Conservation (phyloP, 2,329 filamentous ascomycete genomes). For the Aspergillus floridensis region DNA sequence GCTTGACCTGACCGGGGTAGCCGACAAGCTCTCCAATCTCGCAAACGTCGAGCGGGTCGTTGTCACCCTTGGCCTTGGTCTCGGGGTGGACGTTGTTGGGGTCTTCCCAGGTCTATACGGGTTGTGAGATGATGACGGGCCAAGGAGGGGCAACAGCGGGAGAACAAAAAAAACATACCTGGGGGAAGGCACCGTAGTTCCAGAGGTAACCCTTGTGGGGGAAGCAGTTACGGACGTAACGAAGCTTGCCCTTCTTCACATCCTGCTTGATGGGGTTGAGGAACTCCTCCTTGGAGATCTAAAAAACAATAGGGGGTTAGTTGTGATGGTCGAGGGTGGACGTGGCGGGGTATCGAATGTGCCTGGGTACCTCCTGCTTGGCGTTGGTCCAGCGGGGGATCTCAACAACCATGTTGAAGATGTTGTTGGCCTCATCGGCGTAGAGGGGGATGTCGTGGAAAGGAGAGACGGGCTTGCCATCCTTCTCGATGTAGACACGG, state of each 20-base stretch:
- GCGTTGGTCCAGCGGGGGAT: conserved; percentile 99
- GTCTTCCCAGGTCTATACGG: conserved; percentile 89
- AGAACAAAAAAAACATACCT: conserved; percentile 63
- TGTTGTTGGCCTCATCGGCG: conserved; percentile 90
- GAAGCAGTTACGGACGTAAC: conserved; percentile 99
- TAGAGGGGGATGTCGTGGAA: conserved; percentile 99
- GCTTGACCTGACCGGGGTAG: conserved; percentile 95
- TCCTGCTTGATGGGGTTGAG: conserved; percentile 99
- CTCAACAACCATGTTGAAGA: conserved; percentile 99
- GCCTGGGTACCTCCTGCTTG: conserved; percentile 83
- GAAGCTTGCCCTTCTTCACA: conserved; percentile 99
- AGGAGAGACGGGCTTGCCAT: conserved; percentile 88
- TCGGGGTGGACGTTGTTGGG: conserved; percentile 93
- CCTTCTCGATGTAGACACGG: conserved; percentile 96
- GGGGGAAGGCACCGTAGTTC: conserved; percentile 99
- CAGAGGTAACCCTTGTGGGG: conserved; percentile 99
- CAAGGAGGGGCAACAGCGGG: not conserved
- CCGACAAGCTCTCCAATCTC: conserved; percentile 98
- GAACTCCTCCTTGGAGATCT: conserved; percentile 98
- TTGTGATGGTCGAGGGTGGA: not conserved
- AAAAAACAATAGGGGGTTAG: conserved; percentile 18
- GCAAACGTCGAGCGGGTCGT: conserved; percentile 98
- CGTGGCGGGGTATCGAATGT: conserved; percentile 1
- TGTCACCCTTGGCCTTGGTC: conserved; percentile 99
- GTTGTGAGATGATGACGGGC: not conserved